Base-by-base conservation (phyloP, 331 rosid species). In the Telfairia occidentalis region DNA sequence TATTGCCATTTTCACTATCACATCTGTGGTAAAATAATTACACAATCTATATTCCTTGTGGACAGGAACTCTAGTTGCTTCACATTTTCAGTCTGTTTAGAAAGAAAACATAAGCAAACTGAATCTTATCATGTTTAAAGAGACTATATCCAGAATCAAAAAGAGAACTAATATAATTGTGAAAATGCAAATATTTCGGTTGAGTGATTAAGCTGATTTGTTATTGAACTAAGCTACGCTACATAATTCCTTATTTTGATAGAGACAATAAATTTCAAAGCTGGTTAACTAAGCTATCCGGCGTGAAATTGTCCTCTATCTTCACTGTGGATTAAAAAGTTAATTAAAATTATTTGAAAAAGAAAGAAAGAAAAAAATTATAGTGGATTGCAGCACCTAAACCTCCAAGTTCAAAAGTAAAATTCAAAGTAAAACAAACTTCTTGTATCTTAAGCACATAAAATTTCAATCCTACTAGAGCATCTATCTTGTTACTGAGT, bases 41-140 rank as follows among this genome's bases (percentile, higher is more conserved):
- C 37, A 32, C 37, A 32, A 32, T 32, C 37, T 32, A 32, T 32
- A 32, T 32, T 32, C 37, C 5, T 32, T 32, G 37, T 32, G 37
- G 37, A 43, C 49, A 43, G 13, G 1, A 48, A 13, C 5, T 48
- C 53, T 48, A 48, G n/a, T 48, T 48, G 49, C 48, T 34, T 65
- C 49, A 23, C 10, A 4, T 66, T 66, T 66, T 66, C 11, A 35
- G 30, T 66, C n/a, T 38, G 13, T 66, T 12, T 10, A n/a, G 10
- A 79, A 61, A 38, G 64, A 76, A 54, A 12, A 11, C 73, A 45
- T 54, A 37, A 65, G 15, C 23, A 66, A 65, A 26, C 32, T 69
- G 43, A 43, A 46, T 40, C 11, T 69, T 21, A 43, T 19, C n/a
- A n/a, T 67, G 52, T 19, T 42, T 16, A 48, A 71, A 16, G 40